Evolutionary conservation across 495 filamentous ascomycete genomes (phyloP), one percentile per base, ranked within the genome.

Genomic region (Apodospora peruviana): DNA sequence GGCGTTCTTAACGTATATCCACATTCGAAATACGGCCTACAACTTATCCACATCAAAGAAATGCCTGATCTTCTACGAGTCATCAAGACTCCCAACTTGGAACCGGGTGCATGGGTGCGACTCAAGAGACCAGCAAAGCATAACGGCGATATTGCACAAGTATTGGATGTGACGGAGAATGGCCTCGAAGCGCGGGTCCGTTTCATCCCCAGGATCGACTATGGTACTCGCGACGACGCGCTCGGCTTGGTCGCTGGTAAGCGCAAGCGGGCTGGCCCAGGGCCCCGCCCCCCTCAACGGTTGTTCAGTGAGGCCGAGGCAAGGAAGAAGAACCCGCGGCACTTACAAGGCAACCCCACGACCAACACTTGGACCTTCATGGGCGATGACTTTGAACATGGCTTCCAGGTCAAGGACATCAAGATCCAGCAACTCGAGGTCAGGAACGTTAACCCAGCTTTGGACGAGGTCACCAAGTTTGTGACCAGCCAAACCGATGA

Each of bases 1-100:
- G 88, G 84, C 8, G 79, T 97, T 54, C 80, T 84, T 47, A 87
- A 91, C 61, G 84, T 57, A 4, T 40, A 40, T 14, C 37, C 2
- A 17, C 2, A 8, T 16, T 17, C 14, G 12, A 2, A 3, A 20
- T 17, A 3, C 25, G 35, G 88, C 29, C 67, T 96, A 27, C n/a
- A n/a, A n/a, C n/a, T n/a, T n/a, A 87, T 97, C 37, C 88, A 91
- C n/a, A 88, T 97, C 56, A 91, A 91, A 65, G 94, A 99, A 67
- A 94, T 96, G 85, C 91, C 94, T 0, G 93, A 96, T 66, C 81
- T 99, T 8, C 70, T 99, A n/a, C 81, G 88, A 21, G 88, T 91
- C 23, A 80, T 79, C 23, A 96, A 95, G 70, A 89, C 82, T 0
- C 86, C 90, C 43, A 83, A 84, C n/a, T 73, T 99, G 23, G 77